Evolutionary conservation across 345 rosid genomes (phyloP).

Genomic region (thale cress (Arabidopsis thaliana)): DNA sequence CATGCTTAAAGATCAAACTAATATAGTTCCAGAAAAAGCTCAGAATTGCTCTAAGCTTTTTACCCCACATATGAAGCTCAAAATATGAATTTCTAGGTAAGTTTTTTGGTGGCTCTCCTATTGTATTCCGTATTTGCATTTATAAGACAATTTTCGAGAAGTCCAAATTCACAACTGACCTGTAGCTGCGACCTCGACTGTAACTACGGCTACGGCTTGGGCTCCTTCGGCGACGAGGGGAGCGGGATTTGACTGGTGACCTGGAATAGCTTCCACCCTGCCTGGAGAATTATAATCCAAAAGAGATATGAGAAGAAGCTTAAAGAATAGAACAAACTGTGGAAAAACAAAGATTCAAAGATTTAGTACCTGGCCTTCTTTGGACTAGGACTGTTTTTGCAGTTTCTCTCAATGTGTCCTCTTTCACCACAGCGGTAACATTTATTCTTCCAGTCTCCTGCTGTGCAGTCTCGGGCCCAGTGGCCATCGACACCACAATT

Average conservation of each 20-base stretch:
- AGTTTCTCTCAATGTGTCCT: constrained; percentile 93
- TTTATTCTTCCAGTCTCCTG: constrained; percentile 97
- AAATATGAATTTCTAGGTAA: neutral
- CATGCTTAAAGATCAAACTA: neutral
- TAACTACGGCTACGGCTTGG: constrained; percentile 69
- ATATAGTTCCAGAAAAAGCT: neutral
- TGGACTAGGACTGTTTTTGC: constrained; percentile 79
- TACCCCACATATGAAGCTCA: neutral
- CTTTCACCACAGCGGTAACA: constrained; percentile 97
- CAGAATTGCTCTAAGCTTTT: neutral
- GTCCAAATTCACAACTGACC: constrained; percentile 45
- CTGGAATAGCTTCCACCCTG: constrained; percentile 70
- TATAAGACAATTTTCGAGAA: neutral
- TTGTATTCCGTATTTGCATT: neutral
- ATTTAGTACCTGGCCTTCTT: constrained; percentile 63
- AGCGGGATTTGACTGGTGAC: constrained; percentile 60
- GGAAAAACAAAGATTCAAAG: neutral
- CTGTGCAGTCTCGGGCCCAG: constrained; percentile 97
- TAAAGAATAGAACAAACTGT: neutral
- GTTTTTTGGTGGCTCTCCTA: neutral
- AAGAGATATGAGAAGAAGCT: constrained; percentile 19
- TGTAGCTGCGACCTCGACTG: constrained; percentile 87
- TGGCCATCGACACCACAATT: constrained; percentile 98
- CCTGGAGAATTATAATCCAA: constrained; percentile 42
- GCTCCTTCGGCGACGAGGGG: constrained; percentile 83